These are phyloP conservation scores for Diacronema lutheri DNA, from an alignment of 78 protist genomes.

Conservation along the genomic window DNA sequence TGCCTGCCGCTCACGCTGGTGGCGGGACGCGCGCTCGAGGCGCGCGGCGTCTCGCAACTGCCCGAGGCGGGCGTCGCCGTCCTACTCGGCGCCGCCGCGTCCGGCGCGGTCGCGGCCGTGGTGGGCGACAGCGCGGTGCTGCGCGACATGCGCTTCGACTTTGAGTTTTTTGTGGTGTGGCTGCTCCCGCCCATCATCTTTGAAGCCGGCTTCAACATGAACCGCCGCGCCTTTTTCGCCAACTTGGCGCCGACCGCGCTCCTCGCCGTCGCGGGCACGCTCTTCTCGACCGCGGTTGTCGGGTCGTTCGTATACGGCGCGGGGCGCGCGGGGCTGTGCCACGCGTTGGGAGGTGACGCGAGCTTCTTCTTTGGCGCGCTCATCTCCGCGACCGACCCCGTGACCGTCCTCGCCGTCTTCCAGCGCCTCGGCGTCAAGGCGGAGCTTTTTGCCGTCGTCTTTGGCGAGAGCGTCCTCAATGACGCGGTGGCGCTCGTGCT, in stretches of 20 bases:
- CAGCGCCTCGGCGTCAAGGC: constrained; percentile 29
- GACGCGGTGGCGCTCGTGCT: constrained; percentile 55
- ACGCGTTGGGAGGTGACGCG: not conserved
- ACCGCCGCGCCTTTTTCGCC: not conserved
- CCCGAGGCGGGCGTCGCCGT: too few species aligned
- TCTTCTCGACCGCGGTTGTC: not conserved
- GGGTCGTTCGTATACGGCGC: not conserved
- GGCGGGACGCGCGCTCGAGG: too few species aligned
- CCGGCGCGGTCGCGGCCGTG: too few species aligned
- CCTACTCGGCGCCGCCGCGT: too few species aligned
- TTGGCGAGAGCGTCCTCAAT: constrained; percentile 21
- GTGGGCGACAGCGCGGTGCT: too few species aligned
- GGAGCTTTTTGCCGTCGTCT: constrained; percentile 14
- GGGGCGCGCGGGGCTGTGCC: constrained; percentile 2
- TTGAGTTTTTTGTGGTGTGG: not conserved
- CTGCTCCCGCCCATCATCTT: constrained; percentile 57
- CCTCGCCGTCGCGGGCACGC: not conserved
- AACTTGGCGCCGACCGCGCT: not conserved
- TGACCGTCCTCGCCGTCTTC: constrained; percentile 49
- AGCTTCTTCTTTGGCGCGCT: constrained; percentile 25
- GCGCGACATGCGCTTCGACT: not conserved
- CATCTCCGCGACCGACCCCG: constrained; percentile 45
- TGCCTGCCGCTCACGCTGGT: too few species aligned
- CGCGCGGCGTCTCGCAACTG: too few species aligned
- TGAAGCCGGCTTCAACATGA: constrained; percentile 37